Base-by-base conservation (phyloP, 2,329 filamentous ascomycete species). In the Colletotrichum sp. region DNA sequence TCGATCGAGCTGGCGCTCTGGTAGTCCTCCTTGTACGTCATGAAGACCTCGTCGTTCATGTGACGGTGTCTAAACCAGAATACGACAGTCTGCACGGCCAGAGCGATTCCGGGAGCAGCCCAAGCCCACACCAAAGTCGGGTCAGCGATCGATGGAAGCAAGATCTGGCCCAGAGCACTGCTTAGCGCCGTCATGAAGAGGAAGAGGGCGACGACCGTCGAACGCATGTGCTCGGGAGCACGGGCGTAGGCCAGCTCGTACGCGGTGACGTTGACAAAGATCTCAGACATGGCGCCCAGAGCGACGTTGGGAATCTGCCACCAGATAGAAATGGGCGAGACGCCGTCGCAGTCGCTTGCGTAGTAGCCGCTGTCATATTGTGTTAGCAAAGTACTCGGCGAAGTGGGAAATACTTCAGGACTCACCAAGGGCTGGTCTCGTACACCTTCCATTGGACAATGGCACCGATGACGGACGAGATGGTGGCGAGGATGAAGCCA, bases 241-340 rank as follows among this genome's bases (percentile, higher is more conserved):
- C 93, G 93, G 79, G 91, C 92, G 83, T 91, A 94, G 9, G 92
- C 92, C 76, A 94, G 92, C 81, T 94, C 92, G 63, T 93, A 88
- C 63, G 90, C 87, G 2, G 92, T 93, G 69, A 94, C 91, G 63
- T 90, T 91, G 38, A 89, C 88, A 77, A 92, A 89, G 78, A 92
- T 88, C 80, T 92, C 90, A 2, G 87, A 87, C 30, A 89, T 83
- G 28, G 87, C 89, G 52, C 89, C 87, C 4, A 91, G 84, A 7
- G 87, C 82, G 78, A 90, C 89, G 26, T 75, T 75, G 13, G 87
- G 86, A 2, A 88, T 83, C 75, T 90, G 88, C 71, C 87, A 84
- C 86, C 89, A 90, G 36, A 91, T 88, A 52, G 86, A 87, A 74
- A 91, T 85, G 52, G 85, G 84, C 10, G 82, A 82, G 14, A 85